Percentiles rank a stretch among this genome's conserved stretches.
These are phyloP conservation scores for Globisporangium emineosum DNA, from an alignment of 352 stramenopile species.

Conservation along the genomic window DNA sequence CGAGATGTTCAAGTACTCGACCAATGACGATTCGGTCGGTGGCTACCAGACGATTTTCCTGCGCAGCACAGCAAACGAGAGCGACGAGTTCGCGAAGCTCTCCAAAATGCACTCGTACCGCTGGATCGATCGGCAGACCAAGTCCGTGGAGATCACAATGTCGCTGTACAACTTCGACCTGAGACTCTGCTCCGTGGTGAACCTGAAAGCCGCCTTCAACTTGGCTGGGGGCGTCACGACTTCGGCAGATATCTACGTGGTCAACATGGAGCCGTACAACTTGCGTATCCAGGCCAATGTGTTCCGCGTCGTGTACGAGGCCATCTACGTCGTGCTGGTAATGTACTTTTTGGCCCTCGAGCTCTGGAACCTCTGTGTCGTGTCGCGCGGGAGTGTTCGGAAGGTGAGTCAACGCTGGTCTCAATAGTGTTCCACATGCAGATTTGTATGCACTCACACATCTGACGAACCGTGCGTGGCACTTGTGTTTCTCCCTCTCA, in stretches of 20 bases:
- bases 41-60: constrained; percentile 61
- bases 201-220: constrained; percentile 50
- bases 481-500: not conserved
- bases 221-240: constrained; percentile 49
- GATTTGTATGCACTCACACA: not conserved
- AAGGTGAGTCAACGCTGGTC: constrained; percentile 6
- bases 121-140: constrained; percentile 59
- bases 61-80: constrained; percentile 34
- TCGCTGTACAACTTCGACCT: constrained; percentile 61
- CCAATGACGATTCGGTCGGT: constrained; percentile 23
- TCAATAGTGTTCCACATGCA: too few species aligned
- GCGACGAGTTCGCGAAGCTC: constrained; percentile 21
- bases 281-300: constrained; percentile 45
- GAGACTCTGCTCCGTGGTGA: constrained; percentile 46
- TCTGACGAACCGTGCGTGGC: not conserved
- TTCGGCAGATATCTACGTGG: constrained; percentile 36
- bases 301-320: constrained; percentile 37
- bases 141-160: constrained; percentile 44
- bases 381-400: constrained; percentile 38
- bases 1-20: constrained; percentile 53
- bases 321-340: constrained; percentile 39
- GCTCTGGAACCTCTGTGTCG: constrained; percentile 54
- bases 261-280: constrained; percentile 70
- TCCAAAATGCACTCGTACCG: constrained; percentile 38
- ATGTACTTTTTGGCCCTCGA: constrained; percentile 58